These are phyloP conservation scores for Citrus unshiu DNA, from an alignment of 345 rosid species.

Conservation along the genomic window DNA sequence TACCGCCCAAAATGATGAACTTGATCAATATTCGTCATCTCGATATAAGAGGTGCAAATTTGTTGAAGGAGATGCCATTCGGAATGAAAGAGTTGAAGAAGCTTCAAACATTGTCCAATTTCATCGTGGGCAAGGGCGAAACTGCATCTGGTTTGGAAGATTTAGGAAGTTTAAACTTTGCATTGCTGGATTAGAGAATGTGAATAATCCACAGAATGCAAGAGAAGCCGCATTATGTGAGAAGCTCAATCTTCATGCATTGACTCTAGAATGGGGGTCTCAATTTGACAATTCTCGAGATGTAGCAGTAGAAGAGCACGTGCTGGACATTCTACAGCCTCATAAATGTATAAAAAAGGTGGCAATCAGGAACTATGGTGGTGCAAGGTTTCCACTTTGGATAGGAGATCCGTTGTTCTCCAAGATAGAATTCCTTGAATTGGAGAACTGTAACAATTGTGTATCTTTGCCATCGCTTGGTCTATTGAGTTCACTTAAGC, in stretches of 20 bases:
- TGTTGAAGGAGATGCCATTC: constrained; percentile 16
- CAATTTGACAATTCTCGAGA: background rate
- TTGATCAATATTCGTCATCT: constrained; percentile 23
- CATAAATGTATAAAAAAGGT: background rate
- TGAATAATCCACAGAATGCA: background rate
- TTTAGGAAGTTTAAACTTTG: constrained; percentile 17
- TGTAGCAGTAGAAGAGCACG: background rate
- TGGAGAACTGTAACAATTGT: no score
- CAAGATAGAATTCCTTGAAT: no score
- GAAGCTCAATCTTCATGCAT: background rate
- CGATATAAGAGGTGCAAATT: constrained; percentile 13
- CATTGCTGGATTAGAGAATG: constrained; percentile 11
- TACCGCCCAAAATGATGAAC: constrained; percentile 11
- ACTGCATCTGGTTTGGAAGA: constrained; percentile 4
- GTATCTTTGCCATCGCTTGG: no score
- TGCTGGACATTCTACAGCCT: background rate
- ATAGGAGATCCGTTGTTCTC: no score
- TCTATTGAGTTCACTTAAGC: no score
- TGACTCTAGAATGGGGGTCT: background rate
- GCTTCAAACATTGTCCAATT: constrained; percentile 14
- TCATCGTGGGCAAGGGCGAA: constrained; percentile 18
- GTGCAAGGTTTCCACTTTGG: no score
- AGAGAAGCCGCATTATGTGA: background rate
- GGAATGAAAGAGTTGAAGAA: background rate
- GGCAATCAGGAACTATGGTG: no score